Evolutionary conservation across 2,329 filamentous ascomycete genomes (phyloP), one percentile per base, ranked within the genome.

Genomic region (Aureobasidium lini): DNA sequence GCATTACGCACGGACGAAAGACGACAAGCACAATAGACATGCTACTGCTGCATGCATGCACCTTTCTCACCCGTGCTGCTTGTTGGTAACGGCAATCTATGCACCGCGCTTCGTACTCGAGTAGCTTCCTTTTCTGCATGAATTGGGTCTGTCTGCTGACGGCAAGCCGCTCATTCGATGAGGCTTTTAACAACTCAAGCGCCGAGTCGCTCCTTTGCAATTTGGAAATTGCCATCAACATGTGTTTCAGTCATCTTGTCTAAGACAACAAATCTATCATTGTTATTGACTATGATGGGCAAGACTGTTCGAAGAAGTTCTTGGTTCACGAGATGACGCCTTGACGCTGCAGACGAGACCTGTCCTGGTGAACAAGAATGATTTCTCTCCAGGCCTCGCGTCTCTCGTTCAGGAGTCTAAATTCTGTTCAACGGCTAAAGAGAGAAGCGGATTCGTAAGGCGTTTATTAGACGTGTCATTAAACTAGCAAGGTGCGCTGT

Each of bases 131-230:
- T 53, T 39, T 29, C 15, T 43, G 50, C 50, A 54, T 31, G 50
- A 54, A 23, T 23, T 54, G 50, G 18, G 48, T 52, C 23, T 40
- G 48, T 52, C 48, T 52, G 48, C 48, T 52, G 48, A 52, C 36
- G 15, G 16, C 32, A 16, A n/a, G 23, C 18, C 36, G 16, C 23
- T 29, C 23, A 23, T 29, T 13, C 13, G 3, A 8, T 52, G 48
- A 52, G 48, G 48, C 48, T 52, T 52, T 52, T 52, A 50, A 50
- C 47, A 50, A 23, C 32, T 36, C 46, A 49, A 23, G 32, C 46
- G 46, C 31, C n/a, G 46, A 18, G 10, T 23, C 32, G 16, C 16
- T 47, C 44, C 28, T 32, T 31, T 23, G 28, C n/a, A 37, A 32
- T 36, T 16, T 37, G 13, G 34, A 36, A 13, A 36, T 36, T 13